Base-by-base conservation (phyloP, 352 stramenopile species). In the Phytopythium kandeliae region DNA sequence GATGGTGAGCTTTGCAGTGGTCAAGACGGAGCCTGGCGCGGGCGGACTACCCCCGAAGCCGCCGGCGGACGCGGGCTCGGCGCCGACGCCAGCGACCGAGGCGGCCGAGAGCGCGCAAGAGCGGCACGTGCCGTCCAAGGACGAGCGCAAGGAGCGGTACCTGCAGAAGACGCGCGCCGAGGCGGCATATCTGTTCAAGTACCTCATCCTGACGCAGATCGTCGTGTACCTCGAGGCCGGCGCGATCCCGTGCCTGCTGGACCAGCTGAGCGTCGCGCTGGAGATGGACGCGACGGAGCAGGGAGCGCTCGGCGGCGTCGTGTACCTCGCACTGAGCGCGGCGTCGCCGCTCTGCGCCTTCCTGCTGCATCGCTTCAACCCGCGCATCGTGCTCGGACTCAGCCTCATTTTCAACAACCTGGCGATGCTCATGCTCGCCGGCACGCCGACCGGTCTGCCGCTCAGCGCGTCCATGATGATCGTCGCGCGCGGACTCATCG, bases 111-210 rank as follows among this genome's bases (percentile, higher is more conserved):
- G n/a, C 15, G 45, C 30, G n/a, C 42, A 31, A 4, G 24, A 22
- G 35, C 40, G n/a, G 17, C 19, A n/a, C 17, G 53, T 65, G 38
- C 53, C 68, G 12, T 79, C 66, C 26, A 78, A 78, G 55, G 67
- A 83, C 17, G 73, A 82, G 50, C 73, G 78, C 36, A 69, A 75
- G 25, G 78, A 86, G 62, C 65, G 69, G 54, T 90, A 84, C 67
- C 85, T 88, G 74, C 65, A 72, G 34, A 73, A 78, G 62, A 90
- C 74, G 22, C 77, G 82, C 37, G 62, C 67, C 26, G 77, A 92
- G 63, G 82, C 82, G 8, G 67, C 69, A 41, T 93, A 91, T 48
- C 60, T 92, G 45, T 93, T 93, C 68, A 92, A 93, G 67, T 93
- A 90, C 61, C 60, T 93, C 8, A 89, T 93, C 51, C 44, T 93